Evolutionary conservation across 148 eudicot genomes (phyloP), one percentile per base, ranked within the genome.

Genomic region (Chenopodium quinoa): DNA sequence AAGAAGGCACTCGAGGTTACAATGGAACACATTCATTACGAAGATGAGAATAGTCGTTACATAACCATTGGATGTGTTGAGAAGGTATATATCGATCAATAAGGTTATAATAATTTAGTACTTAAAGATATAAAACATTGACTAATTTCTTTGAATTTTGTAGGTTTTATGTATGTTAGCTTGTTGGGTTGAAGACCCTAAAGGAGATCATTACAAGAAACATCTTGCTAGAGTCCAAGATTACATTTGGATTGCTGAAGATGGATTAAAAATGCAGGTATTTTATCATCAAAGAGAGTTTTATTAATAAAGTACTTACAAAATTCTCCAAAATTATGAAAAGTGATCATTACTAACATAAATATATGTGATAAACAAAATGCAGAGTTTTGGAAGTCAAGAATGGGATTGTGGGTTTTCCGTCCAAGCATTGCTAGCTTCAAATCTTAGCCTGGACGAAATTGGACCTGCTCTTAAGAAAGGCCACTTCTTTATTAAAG

Each of bases 331-430:
- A 48, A 12, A 50, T 10, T 50, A 50, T 10, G 54, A 50, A 50
- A 10, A 2, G 12, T 50, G 12, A 11, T 10, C 54, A 50, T 9
- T 50, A 50, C 12, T 50, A 2, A 9, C 10, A 0, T 48, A 9
- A 48, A 48, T 34, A 34, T 34, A 48, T 48, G 12, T 48, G 13
- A 48, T 48, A 9, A 12, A 48, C 1, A 8, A 48, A 50, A 23
- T 73, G 48, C 73, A 81, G 83, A 52, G 64, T 27, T 60, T 73
- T 80, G 93, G 91, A 23, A 89, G 91, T 70, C 93, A 90, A 78
- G 25, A 34, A 32, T 90, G 91, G 93, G 91, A 89, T 73, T 78
- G 89, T 46, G 70, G 71, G 4, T 86, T 89, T 29, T 86, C 90
- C 0, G 71, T 90, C 27, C 93, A 90, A 83, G 90, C 91, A 12